These are phyloP conservation scores for Monilinia polystroma DNA, from an alignment of 2,329 filamentous ascomycete genomes.

Conservation along the genomic window DNA sequence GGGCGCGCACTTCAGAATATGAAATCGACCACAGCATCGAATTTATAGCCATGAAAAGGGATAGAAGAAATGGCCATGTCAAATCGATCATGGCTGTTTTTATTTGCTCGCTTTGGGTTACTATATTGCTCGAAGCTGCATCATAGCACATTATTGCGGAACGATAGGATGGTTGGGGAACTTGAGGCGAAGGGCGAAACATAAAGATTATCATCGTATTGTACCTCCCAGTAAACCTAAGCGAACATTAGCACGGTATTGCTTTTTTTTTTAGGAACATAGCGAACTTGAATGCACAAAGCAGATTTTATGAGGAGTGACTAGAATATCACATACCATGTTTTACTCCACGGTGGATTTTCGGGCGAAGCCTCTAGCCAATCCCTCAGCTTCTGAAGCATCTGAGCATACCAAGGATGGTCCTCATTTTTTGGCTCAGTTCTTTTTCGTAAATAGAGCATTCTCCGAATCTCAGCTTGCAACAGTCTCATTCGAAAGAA, in stretches of 20 bases:
- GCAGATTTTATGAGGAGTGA: constrained; percentile 25
- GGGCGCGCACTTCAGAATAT: constrained; percentile 75
- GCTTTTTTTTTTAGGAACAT: neutral
- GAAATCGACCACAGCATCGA: constrained; percentile 90
- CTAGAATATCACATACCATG: constrained; percentile 58
- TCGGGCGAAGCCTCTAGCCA: constrained; percentile 79
- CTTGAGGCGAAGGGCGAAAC: constrained; percentile 87
- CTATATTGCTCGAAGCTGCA: constrained; percentile 77
- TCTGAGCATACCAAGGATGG: constrained; percentile 82
- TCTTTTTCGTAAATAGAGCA: constrained; percentile 81
- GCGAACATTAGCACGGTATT: constrained; percentile 27
- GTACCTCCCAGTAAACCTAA: constrained; percentile 65
- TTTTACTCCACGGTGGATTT: constrained; percentile 68
- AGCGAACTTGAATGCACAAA: neutral
- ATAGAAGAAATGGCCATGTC: constrained; percentile 90
- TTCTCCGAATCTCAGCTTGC: constrained; percentile 83
- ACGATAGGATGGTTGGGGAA: constrained; percentile 77
- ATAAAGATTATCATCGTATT: constrained; percentile 88
- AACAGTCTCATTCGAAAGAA: constrained; percentile 88
- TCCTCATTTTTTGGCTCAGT: constrained; percentile 72
- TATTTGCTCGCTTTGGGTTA: constrained; percentile 77
- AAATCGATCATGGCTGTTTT: constrained; percentile 74
- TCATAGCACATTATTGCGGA: constrained; percentile 82
- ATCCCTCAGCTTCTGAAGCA: constrained; percentile 73
- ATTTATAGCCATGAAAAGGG: constrained; percentile 88